These are phyloP conservation scores for Penicillium egyptiacum DNA, from an alignment of 495 filamentous ascomycete genomes.

Conservation along the genomic window DNA sequence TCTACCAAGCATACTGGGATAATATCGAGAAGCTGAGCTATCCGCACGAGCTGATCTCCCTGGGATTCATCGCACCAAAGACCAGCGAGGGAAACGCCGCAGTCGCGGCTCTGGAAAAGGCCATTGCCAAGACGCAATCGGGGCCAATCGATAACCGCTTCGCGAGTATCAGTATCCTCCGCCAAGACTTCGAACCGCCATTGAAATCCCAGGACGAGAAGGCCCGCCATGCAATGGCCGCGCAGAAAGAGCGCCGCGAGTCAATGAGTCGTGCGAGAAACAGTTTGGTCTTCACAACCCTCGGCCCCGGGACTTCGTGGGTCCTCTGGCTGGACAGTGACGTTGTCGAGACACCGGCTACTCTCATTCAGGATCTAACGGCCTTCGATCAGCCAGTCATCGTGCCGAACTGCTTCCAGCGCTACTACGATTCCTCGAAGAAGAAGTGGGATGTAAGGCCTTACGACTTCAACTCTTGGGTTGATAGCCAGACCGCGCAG, in stretches of 20 bases:
- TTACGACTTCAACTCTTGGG: constrained; percentile 98
- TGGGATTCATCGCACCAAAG: constrained; percentile 96
- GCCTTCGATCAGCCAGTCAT: constrained; percentile 81
- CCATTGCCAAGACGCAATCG: constrained; percentile 78
- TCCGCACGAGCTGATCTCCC: constrained; percentile 88
- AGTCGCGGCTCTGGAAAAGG: constrained; percentile 74
- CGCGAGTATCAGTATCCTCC: constrained; percentile 85
- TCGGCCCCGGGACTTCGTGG: constrained; percentile 92
- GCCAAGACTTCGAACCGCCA: constrained; percentile 91
- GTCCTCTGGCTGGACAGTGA: constrained; percentile 95
- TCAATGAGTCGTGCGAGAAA: constrained; percentile 94
- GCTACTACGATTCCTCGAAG: constrained; percentile 71
- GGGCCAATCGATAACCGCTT: constrained; percentile 80
- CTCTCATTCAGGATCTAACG: constrained; percentile 90
- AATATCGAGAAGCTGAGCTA: constrained; percentile 84
- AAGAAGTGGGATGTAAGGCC: constrained; percentile 70
- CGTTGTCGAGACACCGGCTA: constrained; percentile 82
- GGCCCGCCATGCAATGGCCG: constrained; percentile 84
- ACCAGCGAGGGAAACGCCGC: constrained; percentile 84
- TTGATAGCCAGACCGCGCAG: constrained; percentile 76
- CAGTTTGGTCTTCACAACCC: constrained; percentile 91
- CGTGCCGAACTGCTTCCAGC: constrained; percentile 94
- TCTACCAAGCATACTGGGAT: constrained; percentile 94
- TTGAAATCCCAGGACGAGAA: constrained; percentile 77
- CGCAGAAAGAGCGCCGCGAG: constrained; percentile 82